Evolutionary conservation across 257 asterid genomes (phyloP).

Genomic region (Lavandula angustifolia): DNA sequence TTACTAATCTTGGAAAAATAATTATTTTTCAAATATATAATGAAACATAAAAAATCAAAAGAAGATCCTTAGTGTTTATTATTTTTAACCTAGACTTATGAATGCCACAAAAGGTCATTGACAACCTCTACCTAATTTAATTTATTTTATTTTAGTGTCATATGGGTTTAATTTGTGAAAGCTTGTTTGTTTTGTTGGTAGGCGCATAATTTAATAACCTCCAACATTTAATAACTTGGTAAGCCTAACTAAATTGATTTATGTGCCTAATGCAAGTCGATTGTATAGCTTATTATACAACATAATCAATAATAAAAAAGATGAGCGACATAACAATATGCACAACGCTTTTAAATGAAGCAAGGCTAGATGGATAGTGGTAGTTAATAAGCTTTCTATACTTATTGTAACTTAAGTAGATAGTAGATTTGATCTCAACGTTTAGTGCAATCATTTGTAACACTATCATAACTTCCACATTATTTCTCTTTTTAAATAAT

Average conservation of each 20-base stretch:
- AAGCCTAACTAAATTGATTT: neutral
- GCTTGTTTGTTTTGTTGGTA: neutral
- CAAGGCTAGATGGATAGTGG: neutral
- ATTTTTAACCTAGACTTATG: neutral
- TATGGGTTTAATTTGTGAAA: neutral
- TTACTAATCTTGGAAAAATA: no score
- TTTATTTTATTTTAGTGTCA: no score
- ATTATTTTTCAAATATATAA: no score
- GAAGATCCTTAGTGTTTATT: no score
- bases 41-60: no score
- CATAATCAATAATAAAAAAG: neutral
- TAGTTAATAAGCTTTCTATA: neutral
- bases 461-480: neutral
- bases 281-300: neutral
- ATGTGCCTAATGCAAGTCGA: neutral
- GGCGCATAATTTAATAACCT: neutral
- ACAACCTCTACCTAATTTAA: neutral
- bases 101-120: neutral
- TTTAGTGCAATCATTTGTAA: neutral
- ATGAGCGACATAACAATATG: slow-evolving; percentile 9
- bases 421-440: neutral
- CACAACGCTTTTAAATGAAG: neutral
- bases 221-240: neutral
- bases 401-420: neutral
- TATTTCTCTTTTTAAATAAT: no score